Base-by-base conservation (phyloP, 1,284 basidiomycete genomes). In the Papiliotrema laurentii region DNA sequence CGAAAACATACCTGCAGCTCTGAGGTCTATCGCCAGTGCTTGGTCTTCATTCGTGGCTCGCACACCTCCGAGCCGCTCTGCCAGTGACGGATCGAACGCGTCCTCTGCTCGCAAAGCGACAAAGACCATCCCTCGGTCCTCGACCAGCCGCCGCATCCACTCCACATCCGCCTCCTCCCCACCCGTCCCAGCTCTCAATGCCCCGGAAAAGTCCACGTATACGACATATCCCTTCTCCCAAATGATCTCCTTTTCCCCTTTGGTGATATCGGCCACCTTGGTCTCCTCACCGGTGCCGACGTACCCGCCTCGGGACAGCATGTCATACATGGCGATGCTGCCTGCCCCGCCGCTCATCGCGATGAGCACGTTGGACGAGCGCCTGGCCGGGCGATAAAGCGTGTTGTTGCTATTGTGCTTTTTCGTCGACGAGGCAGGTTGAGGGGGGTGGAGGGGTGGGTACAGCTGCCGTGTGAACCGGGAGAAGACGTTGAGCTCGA, bases 191-290 rank as follows among this genome's bases (percentile, higher is more conserved):
- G 59, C 57, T n/a, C n/a, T n/a, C n/a, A n/a, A n/a, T n/a, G n/a
- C n/a, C n/a, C n/a, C n/a, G n/a, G n/a, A n/a, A 54, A 71, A 73
- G 30, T 72, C 69, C 16, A 74, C 71, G 57, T 74, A 64, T 6
- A 71, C 61, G 4, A 64, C 63, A 53, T 58, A 68, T 4, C 60
- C 68, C 11, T 49, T 48, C 9, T 55, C 48, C 72, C 72, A 74
- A 0, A 71, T 53, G 0, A 58, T 43, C 37, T 59, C 55, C 48
- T 59, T 62, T 44, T 64, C 56, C 1, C 67, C 69, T 45, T 60
- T 61, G 13, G 53, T 61, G 37, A 53, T 56, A 42, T 69, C 63
- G 30, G 55, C 49, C 3, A 40, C 36, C 9, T 44, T 37, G 1
- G 47, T 60, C 19, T 54, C 53, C n/a, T n/a, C n/a, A 11, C 53